These are phyloP conservation scores for Basidioascus undulatus DNA, from an alignment of 768 basidiomycete genomes.

Conservation along the genomic window DNA sequence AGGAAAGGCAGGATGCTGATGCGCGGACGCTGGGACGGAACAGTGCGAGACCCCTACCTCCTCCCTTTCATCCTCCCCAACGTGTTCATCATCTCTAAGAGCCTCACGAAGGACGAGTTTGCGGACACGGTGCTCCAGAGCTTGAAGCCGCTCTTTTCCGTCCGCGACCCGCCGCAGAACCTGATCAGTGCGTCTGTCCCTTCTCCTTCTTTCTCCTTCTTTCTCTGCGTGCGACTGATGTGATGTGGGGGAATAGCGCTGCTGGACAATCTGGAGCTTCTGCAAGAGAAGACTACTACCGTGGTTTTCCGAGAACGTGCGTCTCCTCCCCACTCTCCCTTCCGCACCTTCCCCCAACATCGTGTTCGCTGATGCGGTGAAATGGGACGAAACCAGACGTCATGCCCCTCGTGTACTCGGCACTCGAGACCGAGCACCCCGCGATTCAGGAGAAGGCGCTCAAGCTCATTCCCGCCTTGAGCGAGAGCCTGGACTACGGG, in stretches of 20 bases:
- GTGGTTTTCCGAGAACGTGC: slow-evolving; percentile 64
- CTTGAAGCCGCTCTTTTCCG: slow-evolving; percentile 62
- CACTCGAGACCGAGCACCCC: slow-evolving; percentile 83
- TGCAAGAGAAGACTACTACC: slow-evolving; percentile 76
- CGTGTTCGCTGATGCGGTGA: too few species aligned
- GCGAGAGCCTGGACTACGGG: slow-evolving; percentile 85
- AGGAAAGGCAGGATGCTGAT: too few species aligned
- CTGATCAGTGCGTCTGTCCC: too few species aligned
- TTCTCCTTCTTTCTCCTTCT: slow-evolving; percentile 6
- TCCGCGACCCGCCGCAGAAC: slow-evolving; percentile 92
- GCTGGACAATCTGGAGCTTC: slow-evolving; percentile 61
- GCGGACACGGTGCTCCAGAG: slow-evolving; percentile 56
- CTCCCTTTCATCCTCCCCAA: slow-evolving; percentile 90
- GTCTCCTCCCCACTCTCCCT: slow-evolving; percentile 14
- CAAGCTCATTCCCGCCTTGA: slow-evolving; percentile 56
- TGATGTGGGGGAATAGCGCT: slow-evolving; percentile 28
- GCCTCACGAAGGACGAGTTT: slow-evolving; percentile 52
- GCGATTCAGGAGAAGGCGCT: slow-evolving; percentile 78
- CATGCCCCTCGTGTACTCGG: slow-evolving; percentile 84
- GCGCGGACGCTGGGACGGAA: too few species aligned
- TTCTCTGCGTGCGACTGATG: not conserved
- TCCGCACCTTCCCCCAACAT: not conserved
- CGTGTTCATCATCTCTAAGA: slow-evolving; percentile 65
- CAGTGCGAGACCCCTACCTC: slow-evolving; percentile 58
- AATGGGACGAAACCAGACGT: too few species aligned